Evolutionary conservation across 441 rosid species (phyloP).

Genomic region (Arabidopsis hybrid): DNA sequence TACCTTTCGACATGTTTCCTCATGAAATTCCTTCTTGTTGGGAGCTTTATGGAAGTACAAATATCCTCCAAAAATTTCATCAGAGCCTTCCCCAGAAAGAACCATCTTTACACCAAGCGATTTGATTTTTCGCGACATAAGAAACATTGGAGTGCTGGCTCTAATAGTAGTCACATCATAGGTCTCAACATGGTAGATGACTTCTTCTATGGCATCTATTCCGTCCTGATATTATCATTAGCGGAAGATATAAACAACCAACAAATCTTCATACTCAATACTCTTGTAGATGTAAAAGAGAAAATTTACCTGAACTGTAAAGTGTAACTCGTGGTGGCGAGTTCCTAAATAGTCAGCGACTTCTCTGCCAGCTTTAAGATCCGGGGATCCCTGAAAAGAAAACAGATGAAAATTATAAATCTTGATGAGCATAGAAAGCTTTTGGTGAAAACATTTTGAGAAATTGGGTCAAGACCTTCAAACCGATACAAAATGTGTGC

Average conservation of each 20-base stretch:
- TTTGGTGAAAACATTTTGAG: conserved; percentile 1
- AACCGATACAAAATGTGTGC: conserved; percentile 92
- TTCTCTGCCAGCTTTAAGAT: conserved; percentile 91
- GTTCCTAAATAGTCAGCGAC: conserved; percentile 96
- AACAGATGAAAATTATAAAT: conserved; percentile 6
- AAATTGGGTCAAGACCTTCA: conserved; percentile 59
- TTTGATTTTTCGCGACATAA: conserved; percentile 97
- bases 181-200: conserved; percentile 95
- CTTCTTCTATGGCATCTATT: conserved; percentile 97
- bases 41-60: conserved; percentile 99
- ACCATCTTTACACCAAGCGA: conserved; percentile 99
- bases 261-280: neutral
- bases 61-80: conserved; percentile 98
- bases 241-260: neutral
- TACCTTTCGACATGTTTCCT: conserved; percentile 97
- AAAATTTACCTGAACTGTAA: conserved; percentile 82
- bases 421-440: conserved; percentile 10
- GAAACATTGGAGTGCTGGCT: conserved; percentile 99
- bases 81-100: conserved; percentile 98
- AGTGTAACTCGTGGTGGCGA: conserved; percentile 93
- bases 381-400: conserved; percentile 88
- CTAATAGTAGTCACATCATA: conserved; percentile 97
- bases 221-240: conserved; percentile 75
- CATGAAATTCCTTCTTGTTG: conserved; percentile 89
- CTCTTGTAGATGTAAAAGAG: conserved; percentile 6